Conservation (phyloP, 2,329 filamentous ascomycete species). For the Claviceps arundinis region DNA sequence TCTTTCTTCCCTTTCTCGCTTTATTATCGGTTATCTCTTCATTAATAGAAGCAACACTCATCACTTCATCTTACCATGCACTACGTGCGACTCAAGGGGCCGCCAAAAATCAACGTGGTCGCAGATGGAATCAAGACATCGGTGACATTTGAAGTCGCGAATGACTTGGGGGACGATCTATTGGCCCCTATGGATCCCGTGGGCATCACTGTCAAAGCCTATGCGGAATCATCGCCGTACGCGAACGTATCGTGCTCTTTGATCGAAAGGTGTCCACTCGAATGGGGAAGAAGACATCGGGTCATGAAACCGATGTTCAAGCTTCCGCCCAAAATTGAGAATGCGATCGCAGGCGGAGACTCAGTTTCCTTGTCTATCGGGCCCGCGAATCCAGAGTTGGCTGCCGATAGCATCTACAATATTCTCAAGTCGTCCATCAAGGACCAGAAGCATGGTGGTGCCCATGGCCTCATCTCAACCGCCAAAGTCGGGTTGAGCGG, state of each 20-base stretch:
- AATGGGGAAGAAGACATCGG: constrained; percentile 24
- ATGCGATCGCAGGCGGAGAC: constrained; percentile 12
- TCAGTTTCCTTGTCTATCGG: constrained; percentile 17
- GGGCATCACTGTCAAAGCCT: constrained; percentile 25
- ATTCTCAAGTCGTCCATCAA: constrained; percentile 14
- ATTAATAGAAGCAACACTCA: not conserved
- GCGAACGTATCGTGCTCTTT: constrained; percentile 13
- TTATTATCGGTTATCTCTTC: not conserved
- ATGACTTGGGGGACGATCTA: constrained; percentile 43
- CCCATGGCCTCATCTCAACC: constrained; percentile 28
- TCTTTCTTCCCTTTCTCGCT: not conserved
- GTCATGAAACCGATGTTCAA: constrained; percentile 23
- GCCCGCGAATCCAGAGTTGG: constrained; percentile 10
- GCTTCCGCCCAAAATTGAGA: constrained; percentile 15
- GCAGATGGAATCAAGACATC: constrained; percentile 19
- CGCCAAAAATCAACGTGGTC: constrained; percentile 24
- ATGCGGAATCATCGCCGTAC: constrained; percentile 10
- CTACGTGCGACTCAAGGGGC: constrained; percentile 41
- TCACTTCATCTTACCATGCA: constrained; percentile 30
- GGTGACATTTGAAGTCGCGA: constrained; percentile 41
- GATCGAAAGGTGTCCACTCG: constrained; percentile 14
- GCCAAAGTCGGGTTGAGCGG: constrained; percentile 25
- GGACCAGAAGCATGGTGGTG: constrained; percentile 10
- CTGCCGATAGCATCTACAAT: constrained; percentile 14
- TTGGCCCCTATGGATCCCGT: constrained; percentile 32